A percentile compares a stretch with the other conserved stretches of the same genome.
These are phyloP conservation scores for Pleurotus citrinopileatus DNA, from an alignment of 768 basidiomycete genomes.

Conservation along the genomic window DNA sequence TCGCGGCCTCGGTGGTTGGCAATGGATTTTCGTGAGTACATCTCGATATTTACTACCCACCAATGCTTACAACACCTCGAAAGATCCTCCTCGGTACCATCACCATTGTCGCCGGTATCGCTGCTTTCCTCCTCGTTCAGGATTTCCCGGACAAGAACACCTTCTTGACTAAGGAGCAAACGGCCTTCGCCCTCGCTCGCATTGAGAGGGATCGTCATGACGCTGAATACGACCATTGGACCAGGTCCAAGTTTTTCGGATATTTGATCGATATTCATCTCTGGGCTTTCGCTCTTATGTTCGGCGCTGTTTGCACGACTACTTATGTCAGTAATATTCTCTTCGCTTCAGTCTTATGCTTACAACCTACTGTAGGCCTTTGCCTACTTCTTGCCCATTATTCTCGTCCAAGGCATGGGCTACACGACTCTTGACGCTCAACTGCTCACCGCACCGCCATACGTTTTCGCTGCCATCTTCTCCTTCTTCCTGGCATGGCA, in stretches of 20 bases:
- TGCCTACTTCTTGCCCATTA: slow-evolving; percentile 30
- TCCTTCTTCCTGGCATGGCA: slow-evolving; percentile 35
- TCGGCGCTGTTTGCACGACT: slow-evolving; percentile 28
- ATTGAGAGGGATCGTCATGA: slow-evolving; percentile 36
- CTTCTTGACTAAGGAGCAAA: slow-evolving; percentile 34
- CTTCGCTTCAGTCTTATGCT: not conserved
- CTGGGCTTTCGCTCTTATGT: slow-evolving; percentile 31
- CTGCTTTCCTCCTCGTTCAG: slow-evolving; percentile 28
- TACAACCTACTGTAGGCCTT: slow-evolving; percentile 12
- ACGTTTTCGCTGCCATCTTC: slow-evolving; percentile 29
- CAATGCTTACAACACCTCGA: too few species aligned
- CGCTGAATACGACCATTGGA: slow-evolving; percentile 32
- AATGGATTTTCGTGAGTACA: slow-evolving; percentile 35
- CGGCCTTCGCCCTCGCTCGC: slow-evolving; percentile 25
- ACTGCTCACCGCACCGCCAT: slow-evolving; percentile 33
- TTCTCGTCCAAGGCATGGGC: slow-evolving; percentile 31
- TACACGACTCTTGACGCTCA: slow-evolving; percentile 25
- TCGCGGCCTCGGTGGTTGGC: slow-evolving; percentile 29
- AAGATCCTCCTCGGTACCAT: slow-evolving; percentile 24
- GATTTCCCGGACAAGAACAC: slow-evolving; percentile 33
- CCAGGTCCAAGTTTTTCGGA: slow-evolving; percentile 24
- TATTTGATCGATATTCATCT: slow-evolving; percentile 35
- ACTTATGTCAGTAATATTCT: slow-evolving; percentile 26
- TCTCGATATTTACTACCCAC: too few species aligned
- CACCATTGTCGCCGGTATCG: slow-evolving; percentile 26